These are phyloP conservation scores for Trifolium pratense DNA, from an alignment of 306 rosid genomes.

Conservation along the genomic window DNA sequence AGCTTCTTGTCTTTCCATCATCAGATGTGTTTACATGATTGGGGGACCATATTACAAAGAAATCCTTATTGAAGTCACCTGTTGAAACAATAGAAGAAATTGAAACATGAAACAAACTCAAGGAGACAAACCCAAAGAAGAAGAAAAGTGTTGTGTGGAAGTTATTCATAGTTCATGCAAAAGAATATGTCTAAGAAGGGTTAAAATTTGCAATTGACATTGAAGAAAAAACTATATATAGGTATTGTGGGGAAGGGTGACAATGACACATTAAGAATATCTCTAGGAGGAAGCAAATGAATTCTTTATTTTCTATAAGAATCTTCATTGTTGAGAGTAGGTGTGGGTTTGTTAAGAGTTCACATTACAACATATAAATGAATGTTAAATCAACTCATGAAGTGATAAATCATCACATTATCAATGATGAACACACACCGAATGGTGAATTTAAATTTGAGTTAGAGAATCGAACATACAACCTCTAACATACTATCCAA, in stretches of 20 bases:
- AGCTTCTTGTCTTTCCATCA: conserved; percentile 68
- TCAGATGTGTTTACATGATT: conserved; percentile 76
- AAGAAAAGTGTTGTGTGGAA: conserved; percentile 37
- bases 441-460: not conserved
- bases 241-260: conserved; percentile 45
- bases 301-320: conserved; percentile 43
- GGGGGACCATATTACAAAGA: conserved; percentile 87
- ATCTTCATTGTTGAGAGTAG: conserved; percentile 33
- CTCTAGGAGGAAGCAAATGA: conserved; percentile 71
- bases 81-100: conserved; percentile 74
- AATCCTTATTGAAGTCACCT: conserved; percentile 85
- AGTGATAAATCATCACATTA: conserved; percentile 18
- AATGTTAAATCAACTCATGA: conserved; percentile 20
- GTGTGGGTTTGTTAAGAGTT: conserved; percentile 30
- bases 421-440: not conserved
- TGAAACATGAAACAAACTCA: conserved; percentile 45
- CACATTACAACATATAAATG: conserved; percentile 30
- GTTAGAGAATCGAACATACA: too few relatives aligned
- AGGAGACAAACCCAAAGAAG: conserved; percentile 47
- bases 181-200: conserved; percentile 12
- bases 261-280: conserved; percentile 54
- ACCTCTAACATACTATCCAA: too few relatives aligned
- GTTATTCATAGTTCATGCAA: conserved; percentile 50
- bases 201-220: conserved; percentile 18
- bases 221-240: conserved; percentile 45